Evolutionary conservation across 768 basidiomycete species (phyloP).

Genomic region (Sutorius australiensis): DNA sequence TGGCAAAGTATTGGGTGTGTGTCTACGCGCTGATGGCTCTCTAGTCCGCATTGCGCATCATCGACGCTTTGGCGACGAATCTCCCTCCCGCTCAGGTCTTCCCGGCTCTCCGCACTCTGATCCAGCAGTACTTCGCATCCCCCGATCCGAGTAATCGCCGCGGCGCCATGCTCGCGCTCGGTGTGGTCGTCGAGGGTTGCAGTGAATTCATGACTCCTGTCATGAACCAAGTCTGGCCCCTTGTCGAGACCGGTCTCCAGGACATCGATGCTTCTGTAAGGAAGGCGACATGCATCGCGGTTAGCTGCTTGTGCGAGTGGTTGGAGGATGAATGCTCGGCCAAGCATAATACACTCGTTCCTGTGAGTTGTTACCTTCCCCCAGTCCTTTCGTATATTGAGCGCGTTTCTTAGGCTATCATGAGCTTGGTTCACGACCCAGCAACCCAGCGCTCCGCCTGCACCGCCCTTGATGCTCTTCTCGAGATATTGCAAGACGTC

Average conservation of each 20-base stretch:
- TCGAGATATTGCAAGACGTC: slow-evolving; percentile 88
- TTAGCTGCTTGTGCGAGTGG: slow-evolving; percentile 97
- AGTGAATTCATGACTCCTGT: slow-evolving; percentile 96
- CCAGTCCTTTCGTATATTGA: not conserved
- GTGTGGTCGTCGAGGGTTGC: slow-evolving; percentile 95
- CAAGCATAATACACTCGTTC: slow-evolving; percentile 80
- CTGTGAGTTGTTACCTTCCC: slow-evolving; percentile 46
- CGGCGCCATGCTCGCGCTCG: slow-evolving; percentile 91
- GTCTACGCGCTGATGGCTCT: slow-evolving; percentile 5
- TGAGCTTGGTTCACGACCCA: slow-evolving; percentile 84
- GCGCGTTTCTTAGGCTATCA: slow-evolving; percentile 61
- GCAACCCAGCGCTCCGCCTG: slow-evolving; percentile 91
- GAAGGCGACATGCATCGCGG: slow-evolving; percentile 93
- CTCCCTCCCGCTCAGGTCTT: slow-evolving; percentile 95
- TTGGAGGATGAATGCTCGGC: slow-evolving; percentile 87
- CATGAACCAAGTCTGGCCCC: slow-evolving; percentile 89
- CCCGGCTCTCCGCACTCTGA: slow-evolving; percentile 80
- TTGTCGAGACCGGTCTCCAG: slow-evolving; percentile 83
- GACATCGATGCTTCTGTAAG: slow-evolving; percentile 83
- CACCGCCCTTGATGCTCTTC: slow-evolving; percentile 92
- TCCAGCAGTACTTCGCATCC: slow-evolving; percentile 82
- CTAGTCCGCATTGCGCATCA: slow-evolving; percentile 89
- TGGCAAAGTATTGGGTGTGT: not conserved
- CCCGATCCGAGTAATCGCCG: slow-evolving; percentile 77
- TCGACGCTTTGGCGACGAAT: slow-evolving; percentile 88